These are phyloP conservation scores for Ophiostoma montium DNA, from an alignment of 2,329 filamentous ascomycete species.

Conservation along the genomic window DNA sequence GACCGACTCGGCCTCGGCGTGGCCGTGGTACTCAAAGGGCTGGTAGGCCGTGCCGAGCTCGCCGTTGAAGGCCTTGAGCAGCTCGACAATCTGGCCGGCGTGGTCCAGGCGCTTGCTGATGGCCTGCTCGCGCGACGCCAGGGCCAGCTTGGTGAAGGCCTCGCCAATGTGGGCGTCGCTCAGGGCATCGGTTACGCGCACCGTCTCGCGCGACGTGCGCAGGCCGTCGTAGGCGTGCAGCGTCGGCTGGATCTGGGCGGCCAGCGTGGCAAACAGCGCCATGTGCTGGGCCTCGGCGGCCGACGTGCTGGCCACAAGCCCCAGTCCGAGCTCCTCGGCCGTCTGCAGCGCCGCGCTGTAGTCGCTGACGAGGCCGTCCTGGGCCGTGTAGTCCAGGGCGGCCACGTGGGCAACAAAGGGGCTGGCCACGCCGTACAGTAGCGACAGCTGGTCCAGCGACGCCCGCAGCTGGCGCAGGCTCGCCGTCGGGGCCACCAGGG, in stretches of 20 bases:
- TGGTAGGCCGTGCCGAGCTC: conserved; percentile 89
- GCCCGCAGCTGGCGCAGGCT: conserved; percentile 67
- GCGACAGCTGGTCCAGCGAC: conserved; percentile 79
- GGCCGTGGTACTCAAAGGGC: conserved; percentile 87
- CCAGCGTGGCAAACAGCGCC: conserved; percentile 58
- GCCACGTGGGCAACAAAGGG: conserved; percentile 88
- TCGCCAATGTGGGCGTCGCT: conserved; percentile 48
- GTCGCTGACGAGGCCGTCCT: conserved; percentile 65
- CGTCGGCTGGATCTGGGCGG: conserved; percentile 58
- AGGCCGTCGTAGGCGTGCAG: conserved; percentile 71
- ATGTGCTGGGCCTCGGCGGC: conserved; percentile 90
- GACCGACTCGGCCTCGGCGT: conserved; percentile 64
- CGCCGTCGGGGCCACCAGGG: conserved; percentile 73
- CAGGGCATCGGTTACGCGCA: conserved; percentile 56
- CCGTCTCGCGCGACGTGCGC: conserved; percentile 56
- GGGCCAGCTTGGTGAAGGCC: conserved; percentile 47
- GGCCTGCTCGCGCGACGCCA: conserved; percentile 24
- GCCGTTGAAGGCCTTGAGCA: conserved; percentile 66
- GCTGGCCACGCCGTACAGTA: conserved; percentile 83
- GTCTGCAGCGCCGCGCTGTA: conserved; percentile 69
- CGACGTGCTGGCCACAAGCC: conserved; percentile 70
- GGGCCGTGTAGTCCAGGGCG: conserved; percentile 67
- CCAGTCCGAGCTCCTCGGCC: conserved; percentile 81
- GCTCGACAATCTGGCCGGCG: conserved; percentile 54
- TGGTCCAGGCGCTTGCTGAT: conserved; percentile 56